Base-by-base conservation (phyloP, 2,329 filamentous ascomycete genomes). In the Calonectria montana region DNA sequence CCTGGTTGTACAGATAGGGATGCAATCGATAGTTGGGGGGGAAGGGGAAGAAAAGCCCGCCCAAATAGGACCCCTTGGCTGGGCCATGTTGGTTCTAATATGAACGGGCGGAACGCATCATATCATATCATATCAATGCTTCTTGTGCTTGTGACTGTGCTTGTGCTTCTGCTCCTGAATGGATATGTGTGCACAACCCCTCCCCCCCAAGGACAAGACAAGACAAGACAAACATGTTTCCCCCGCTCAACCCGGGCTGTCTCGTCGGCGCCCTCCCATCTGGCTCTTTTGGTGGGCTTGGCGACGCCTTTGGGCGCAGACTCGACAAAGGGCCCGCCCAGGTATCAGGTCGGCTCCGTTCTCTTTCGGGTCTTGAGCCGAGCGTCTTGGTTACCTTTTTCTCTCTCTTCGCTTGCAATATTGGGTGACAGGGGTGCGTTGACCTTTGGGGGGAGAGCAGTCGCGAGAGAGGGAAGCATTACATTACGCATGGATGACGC, bases 401-500 rank as follows among this genome's bases (percentile, higher is more conserved):
- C 25, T 25, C 25, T 21, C 31, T 59, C 39, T 59, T 25, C 21
- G 21, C 31, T 50, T 50, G 15, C 47, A 16, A 16, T 35, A 39
- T 59, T 39, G 53, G 39, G 53, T n/a, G n/a, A 35, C 53, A 23
- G 21, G 35, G 35, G 29, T 9, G 53, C 16, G 35, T 23, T 57
- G 53, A 37, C 15, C 12, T 25, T 23, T 7, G 29, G 29, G 18
- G 9, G 2, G 16, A n/a, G 4, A 23, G 16, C n/a, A 57, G 35
- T 21, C 18, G 10, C 23, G 21, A 23, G 10, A 23, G 29, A 31
- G 18, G 31, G 10, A 47, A 39, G 35, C 35, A 59, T 59, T 35
- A 21, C 35, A 59, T 59, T 55, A 39, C 53, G 53, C 53, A 59
- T 23, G 31, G 53, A 59, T 59, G 53, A 59, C 53, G 31, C 53